Conservation (phyloP, 1,284 basidiomycete genomes). For the Austroboletus niveus region DNA sequence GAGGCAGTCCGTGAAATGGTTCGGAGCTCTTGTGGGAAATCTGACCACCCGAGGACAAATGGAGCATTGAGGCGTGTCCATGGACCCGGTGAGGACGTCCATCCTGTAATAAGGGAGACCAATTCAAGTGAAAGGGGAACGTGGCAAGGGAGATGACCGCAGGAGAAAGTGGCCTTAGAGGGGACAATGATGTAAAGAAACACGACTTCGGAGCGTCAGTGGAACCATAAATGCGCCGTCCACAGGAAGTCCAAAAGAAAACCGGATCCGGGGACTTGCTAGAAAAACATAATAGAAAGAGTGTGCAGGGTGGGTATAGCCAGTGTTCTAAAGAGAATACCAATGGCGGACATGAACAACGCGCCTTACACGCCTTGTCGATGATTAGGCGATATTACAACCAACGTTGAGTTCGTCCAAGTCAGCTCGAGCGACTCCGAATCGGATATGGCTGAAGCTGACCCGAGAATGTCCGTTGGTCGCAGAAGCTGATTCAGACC, state of each 20-base stretch:
- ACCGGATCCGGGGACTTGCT: constrained; percentile 4
- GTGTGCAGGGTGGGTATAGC: constrained; percentile 11
- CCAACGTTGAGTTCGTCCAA: constrained; percentile 12
- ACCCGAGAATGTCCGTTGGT: constrained; percentile 16
- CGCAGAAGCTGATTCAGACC: neutral
- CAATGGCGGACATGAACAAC: constrained; percentile 27
- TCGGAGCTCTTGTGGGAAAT: constrained; percentile 19
- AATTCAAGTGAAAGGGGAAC: constrained; percentile 3
- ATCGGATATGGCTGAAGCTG: neutral
- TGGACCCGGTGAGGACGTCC: constrained; percentile 22
- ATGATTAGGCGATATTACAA: constrained; percentile 27
- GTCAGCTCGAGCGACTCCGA: constrained; percentile 4
- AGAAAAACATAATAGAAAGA: constrained; percentile 22
- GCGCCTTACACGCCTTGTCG: constrained; percentile 17
- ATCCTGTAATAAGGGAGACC: constrained; percentile 7
- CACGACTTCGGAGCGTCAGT: constrained; percentile 18
- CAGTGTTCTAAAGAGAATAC: constrained; percentile 25
- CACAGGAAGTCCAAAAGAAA: constrained; percentile 18
- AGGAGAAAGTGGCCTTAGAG: constrained; percentile 8
- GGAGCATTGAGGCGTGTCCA: constrained; percentile 8
- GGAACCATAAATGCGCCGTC: constrained; percentile 13
- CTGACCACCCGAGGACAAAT: constrained; percentile 9
- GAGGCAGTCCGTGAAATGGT: constrained; percentile 19
- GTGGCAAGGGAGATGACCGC: constrained; percentile 14
- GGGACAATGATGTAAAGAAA: constrained; percentile 26